Evolutionary conservation across 1,139 yeast genomes (phyloP).

Genomic region (Protomyces gravidus): DNA sequence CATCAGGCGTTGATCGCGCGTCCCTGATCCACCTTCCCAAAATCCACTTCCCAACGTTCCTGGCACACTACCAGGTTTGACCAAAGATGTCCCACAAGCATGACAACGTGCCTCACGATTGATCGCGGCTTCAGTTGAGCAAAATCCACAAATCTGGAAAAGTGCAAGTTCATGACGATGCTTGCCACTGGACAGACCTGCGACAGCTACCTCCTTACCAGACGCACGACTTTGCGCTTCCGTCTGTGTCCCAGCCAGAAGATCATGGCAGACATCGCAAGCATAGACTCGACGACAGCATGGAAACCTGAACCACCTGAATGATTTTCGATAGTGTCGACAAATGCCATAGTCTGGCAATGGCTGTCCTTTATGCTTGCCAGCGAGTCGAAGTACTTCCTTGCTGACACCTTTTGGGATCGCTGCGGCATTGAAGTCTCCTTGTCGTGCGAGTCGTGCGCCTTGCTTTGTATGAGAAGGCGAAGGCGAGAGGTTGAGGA

Average conservation of each 20-base stretch:
- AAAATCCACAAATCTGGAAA: slow-evolving; percentile 44
- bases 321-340: slow-evolving; percentile 44
- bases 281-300: slow-evolving; percentile 46
- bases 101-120: not conserved
- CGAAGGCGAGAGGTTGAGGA: slow-evolving; percentile 39
- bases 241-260: slow-evolving; percentile 35
- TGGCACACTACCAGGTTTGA: slow-evolving; percentile 36
- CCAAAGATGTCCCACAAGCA: slow-evolving; percentile 33
- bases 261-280: slow-evolving; percentile 46
- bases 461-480: not conserved
- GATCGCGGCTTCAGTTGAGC: slow-evolving; percentile 46
- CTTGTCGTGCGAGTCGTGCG: not conserved
- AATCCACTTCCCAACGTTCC: slow-evolving; percentile 37
- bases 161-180: slow-evolving; percentile 44
- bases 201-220: not conserved
- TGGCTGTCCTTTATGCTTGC: slow-evolving; percentile 39
- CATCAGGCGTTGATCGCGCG: slow-evolving; percentile 44
- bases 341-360: slow-evolving; percentile 45
- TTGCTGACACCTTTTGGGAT: not conserved
- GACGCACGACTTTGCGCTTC: not conserved
- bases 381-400: not conserved
- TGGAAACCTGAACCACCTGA: slow-evolving; percentile 46
- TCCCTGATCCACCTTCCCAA: slow-evolving; percentile 49
- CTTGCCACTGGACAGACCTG: slow-evolving; percentile 18
- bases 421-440: not conserved